Base-by-base conservation (phyloP, 2,329 filamentous ascomycete genomes). In the Elsinoe ampelina region DNA sequence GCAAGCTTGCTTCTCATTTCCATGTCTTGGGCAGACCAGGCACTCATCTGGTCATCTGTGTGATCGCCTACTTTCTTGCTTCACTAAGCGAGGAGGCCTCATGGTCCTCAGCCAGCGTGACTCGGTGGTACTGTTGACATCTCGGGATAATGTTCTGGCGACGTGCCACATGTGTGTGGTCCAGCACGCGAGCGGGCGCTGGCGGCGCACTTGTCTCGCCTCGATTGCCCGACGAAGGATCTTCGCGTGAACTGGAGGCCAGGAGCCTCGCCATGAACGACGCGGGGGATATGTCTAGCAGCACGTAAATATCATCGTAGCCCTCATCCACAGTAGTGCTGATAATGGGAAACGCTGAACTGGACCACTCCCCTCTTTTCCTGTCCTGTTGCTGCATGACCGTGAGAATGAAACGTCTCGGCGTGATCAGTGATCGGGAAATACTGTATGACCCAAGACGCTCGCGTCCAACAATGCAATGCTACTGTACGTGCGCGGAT, bases 361-460 rank as follows among this genome's bases (percentile, higher is more conserved):
- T 30, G 26, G 7, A 30, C 8, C 2, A 8, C 26, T 30, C 7
- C 26, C 7, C 26, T 30, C 7, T 8, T 8, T 30, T 30, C 7
- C 26, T 30, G 26, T 30, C 26, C 2, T 8, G 26, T 30, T 7
- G 26, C 26, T 30, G 26, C 8, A 30, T 30, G 26, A 30, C 26
- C 26, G 26, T 30, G 19, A 15, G 19, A 22, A n/a, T 39, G 36
- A 11, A 30, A 26, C 12, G 22, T 17, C 8, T 50, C 15, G 45
- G 30, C 34, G 45, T 50, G 45, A 35, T 50, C 45, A 35, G 45
- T 50, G 45, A 35, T 50, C 45, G 45, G 45, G 45, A 50, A 35
- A 34, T 50, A 17, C 10, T 8, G n/a, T n/a, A n/a, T n/a, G n/a
- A 48, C 22, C 43, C 30, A 45, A 30, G 6, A 22, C 19, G 42